Base-by-base conservation (phyloP, 106 monocot species). In the Platanthera guangdongensis region DNA sequence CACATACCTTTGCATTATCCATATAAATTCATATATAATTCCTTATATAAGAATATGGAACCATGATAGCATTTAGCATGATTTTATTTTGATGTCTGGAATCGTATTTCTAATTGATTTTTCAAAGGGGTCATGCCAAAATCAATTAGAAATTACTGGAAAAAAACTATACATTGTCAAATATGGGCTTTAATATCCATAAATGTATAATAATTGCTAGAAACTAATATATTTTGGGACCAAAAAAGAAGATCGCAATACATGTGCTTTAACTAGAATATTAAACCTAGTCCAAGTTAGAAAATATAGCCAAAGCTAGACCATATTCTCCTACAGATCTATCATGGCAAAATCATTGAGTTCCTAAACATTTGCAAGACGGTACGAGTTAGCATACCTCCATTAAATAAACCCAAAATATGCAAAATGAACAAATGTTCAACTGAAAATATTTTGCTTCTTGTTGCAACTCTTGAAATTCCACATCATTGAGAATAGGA, bases 361-460 rank as follows among this genome's bases (percentile, higher is more conserved):
- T 68, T 8, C 14, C 1, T 0, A 13, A 68, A 68, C 12, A 39
- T 39, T 68, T 68, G 63, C 13, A 68, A 32, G 45, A 63, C 15
- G n/a, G n/a, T n/a, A n/a, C n/a, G n/a, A n/a, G n/a, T n/a, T n/a
- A n/a, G n/a, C n/a, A n/a, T n/a, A n/a, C n/a, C n/a, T n/a, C n/a
- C n/a, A n/a, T n/a, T n/a, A n/a, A n/a, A n/a, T n/a, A n/a, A 19
- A 51, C 50, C 72, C 51, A 50, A n/a, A 72, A 50, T 8, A 11
- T 30, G 1, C 32, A 12, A 62, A 79, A 49, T 32, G 9, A 19
- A 52, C 25, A 64, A n/a, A n/a, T n/a, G n/a, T n/a, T n/a, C n/a
- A 94, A 64, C 51, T 97, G 91, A 84, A 89, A 97, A 77, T 91
- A 97, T 89, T 97, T 91, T 57, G 93, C 97, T 82, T 97, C 97